Conservation (phyloP, 768 basidiomycete genomes). For the Boletus barrowsii region DNA sequence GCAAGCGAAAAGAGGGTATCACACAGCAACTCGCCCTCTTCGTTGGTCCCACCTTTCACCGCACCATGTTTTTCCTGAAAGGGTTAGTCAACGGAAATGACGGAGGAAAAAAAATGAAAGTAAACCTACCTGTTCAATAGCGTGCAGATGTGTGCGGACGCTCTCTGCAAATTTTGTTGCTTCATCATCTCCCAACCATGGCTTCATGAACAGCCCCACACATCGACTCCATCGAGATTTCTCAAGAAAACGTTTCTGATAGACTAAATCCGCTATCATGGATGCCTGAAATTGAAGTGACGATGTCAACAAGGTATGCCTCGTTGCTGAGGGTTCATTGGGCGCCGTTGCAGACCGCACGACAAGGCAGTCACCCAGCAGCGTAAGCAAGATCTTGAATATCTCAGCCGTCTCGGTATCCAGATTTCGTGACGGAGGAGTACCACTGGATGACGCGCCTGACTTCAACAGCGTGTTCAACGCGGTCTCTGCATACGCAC, state of each 20-base stretch:
- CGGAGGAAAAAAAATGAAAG: not conserved
- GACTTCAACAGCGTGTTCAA: conserved; percentile 76
- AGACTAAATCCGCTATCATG: conserved; percentile 74
- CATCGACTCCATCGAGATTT: conserved; percentile 62
- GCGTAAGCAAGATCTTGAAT: conserved; percentile 52
- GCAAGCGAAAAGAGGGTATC: conserved; percentile 94
- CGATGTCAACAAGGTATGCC: conserved; percentile 53
- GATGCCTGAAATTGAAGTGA: conserved; percentile 71
- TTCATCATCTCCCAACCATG: conserved; percentile 62
- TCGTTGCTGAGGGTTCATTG: conserved; percentile 52
- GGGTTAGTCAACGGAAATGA: conserved; percentile 7
- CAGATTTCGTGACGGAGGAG: conserved; percentile 71
- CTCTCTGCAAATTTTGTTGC: conserved; percentile 54
- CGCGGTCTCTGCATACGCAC: conserved; percentile 87
- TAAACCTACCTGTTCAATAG: conserved; percentile 62
- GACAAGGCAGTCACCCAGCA: conserved; percentile 50
- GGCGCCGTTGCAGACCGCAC: conserved; percentile 40
- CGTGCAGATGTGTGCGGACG: conserved; percentile 69
- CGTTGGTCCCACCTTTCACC: conserved; percentile 41
- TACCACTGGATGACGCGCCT: conserved; percentile 74
- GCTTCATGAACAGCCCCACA: conserved; percentile 64
- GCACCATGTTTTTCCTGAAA: conserved; percentile 58
- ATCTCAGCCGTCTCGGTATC: conserved; percentile 58
- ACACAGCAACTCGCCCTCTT: conserved; percentile 84
- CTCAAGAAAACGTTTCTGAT: conserved; percentile 54